Percentiles rank a stretch among this genome's conserved stretches.
These are phyloP conservation scores for Puccinia polysora DNA, from an alignment of 1,284 basidiomycete genomes.

Conservation along the genomic window DNA sequence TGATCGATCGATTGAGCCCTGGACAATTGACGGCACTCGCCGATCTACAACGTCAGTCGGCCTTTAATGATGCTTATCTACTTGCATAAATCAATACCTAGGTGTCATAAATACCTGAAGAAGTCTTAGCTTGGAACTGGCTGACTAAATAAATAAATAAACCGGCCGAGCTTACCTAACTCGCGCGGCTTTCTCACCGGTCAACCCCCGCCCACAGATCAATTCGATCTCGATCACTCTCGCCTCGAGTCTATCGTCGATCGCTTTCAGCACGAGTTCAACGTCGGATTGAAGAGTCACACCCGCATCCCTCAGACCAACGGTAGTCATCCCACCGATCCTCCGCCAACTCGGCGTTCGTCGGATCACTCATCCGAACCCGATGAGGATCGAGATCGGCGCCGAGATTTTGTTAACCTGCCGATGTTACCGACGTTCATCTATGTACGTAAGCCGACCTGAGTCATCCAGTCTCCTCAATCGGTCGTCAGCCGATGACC, in stretches of 20 bases:
- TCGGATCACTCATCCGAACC: conserved; percentile 48
- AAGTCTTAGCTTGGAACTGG: too few species aligned
- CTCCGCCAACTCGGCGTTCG: conserved; percentile 28
- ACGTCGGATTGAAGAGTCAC: conserved; percentile 23
- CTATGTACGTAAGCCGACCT: conserved; percentile 24
- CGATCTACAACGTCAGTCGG: too few species aligned
- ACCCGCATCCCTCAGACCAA: background rate
- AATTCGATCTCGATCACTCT: conserved; percentile 29
- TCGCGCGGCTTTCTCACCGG: too few species aligned
- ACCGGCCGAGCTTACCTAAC: too few species aligned
- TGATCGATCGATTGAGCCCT: too few species aligned
- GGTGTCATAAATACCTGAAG: too few species aligned
- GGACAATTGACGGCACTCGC: too few species aligned
- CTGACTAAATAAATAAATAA: too few species aligned
- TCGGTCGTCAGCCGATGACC: background rate
- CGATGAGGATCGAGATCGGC: background rate
- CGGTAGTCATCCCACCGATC: background rate
- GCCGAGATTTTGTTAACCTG: conserved; percentile 43
- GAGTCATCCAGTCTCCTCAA: background rate
- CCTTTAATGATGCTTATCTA: too few species aligned
- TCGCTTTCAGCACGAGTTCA: conserved; percentile 35
- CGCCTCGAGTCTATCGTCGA: conserved; percentile 32
- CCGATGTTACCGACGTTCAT: conserved; percentile 49
- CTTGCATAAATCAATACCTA: too few species aligned
- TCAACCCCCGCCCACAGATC: too few species aligned